phyloP scores from a whole-genome alignment of 352 stramenopile genomes.

The Pythium rhizo-oryzae region DNA sequence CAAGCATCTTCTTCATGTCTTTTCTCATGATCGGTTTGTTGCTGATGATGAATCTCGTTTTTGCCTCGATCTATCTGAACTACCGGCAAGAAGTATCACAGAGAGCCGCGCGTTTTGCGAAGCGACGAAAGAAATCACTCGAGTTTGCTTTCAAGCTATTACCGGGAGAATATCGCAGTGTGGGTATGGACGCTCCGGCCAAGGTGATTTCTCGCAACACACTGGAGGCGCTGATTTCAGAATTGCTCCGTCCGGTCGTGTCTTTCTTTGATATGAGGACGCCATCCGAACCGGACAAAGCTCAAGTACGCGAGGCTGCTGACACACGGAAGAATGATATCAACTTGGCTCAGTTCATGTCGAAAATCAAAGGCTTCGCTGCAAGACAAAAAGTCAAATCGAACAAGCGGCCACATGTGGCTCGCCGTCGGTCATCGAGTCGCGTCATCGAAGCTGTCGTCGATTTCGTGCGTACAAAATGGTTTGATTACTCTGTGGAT shows the following conservation, averaged over 20 bases:
- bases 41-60: conserved; percentile 84
- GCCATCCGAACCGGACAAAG: background rate
- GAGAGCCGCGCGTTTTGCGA: conserved; percentile 30
- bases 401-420: background rate
- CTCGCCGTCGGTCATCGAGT: background rate
- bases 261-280: conserved; percentile 22
- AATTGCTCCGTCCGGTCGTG: conserved; percentile 24
- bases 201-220: conserved; percentile 26
- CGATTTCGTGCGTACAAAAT: conserved; percentile 30
- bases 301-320: background rate
- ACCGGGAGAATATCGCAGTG: conserved; percentile 24
- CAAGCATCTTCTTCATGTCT: conserved; percentile 69
- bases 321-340: conserved; percentile 21
- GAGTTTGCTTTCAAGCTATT: conserved; percentile 52
- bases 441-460: conserved; percentile 31
- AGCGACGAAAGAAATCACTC: conserved; percentile 49
- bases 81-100: conserved; percentile 53
- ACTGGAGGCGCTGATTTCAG: conserved; percentile 20
- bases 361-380: conserved; percentile 28
- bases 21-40: conserved; percentile 72
- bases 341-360: conserved; percentile 15
- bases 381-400: conserved; percentile 27
- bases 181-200: background rate
- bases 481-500: conserved; percentile 44
- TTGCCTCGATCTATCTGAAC: conserved; percentile 73